These are phyloP conservation scores for Camillea tinctor DNA, from an alignment of 2,329 filamentous ascomycete species.

Conservation along the genomic window DNA sequence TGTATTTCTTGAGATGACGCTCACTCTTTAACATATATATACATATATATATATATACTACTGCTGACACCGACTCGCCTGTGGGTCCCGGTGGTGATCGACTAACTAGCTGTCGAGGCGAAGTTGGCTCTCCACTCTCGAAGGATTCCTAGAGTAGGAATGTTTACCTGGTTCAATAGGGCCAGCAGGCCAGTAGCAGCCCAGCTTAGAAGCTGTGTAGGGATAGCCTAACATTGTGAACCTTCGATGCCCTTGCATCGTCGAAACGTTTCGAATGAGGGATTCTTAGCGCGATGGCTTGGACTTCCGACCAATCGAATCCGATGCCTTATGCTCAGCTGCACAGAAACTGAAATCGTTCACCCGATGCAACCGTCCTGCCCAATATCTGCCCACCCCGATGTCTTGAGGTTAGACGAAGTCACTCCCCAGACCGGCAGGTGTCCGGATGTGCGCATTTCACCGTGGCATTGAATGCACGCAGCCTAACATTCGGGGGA, in stretches of 20 bases:
- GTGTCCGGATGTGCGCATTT: neutral
- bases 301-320: slow-evolving; percentile 7
- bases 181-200: neutral
- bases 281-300: neutral
- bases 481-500: neutral
- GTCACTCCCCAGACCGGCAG: neutral
- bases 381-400: slow-evolving; percentile 1
- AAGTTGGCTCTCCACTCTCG: neutral
- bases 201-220: neutral
- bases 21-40: neutral
- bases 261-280: neutral
- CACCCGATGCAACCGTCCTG: neutral
- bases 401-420: slow-evolving; percentile 6
- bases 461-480: neutral
- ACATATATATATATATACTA: no score
- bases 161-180: no score
- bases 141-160: neutral
- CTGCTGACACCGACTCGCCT: neutral
- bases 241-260: neutral
- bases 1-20: neutral
- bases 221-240: neutral
- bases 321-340: slow-evolving; percentile 13
- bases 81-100: neutral
- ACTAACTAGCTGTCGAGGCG: neutral
- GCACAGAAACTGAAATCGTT: slow-evolving; percentile 4